A percentile compares a stretch with the other conserved stretches of the same genome.
phyloP scores from a whole-genome alignment of 179 eudicot genomes.

The Heliamphora pulchella region DNA sequence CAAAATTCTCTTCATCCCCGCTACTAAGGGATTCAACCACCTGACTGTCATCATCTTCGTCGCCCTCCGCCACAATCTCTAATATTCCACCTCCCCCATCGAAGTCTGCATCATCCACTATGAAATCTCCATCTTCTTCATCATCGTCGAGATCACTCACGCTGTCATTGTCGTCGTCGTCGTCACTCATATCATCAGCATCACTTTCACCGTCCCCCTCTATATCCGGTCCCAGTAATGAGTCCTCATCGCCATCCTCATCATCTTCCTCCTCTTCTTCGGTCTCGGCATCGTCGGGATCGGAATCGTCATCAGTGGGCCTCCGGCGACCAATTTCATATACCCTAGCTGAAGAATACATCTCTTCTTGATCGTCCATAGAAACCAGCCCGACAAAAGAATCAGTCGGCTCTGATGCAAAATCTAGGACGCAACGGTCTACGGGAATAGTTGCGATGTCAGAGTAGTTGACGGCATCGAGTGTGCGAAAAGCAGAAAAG shows the following conservation, averaged over 20 bases:
- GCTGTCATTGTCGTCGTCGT: conserved; percentile 45
- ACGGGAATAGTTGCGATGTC: conserved; percentile 87
- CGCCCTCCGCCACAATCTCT: conserved; percentile 64
- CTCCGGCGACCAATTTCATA: conserved; percentile 85
- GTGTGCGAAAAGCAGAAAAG: conserved; percentile 76
- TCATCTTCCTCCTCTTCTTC: conserved; percentile 79
- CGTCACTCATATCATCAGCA: conserved; percentile 43
- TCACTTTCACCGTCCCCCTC: conserved; percentile 63
- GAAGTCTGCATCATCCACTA: conserved; percentile 35
- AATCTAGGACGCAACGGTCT: conserved; percentile 82
- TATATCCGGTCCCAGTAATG: conserved; percentile 32
- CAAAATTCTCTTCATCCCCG: conserved; percentile 48
- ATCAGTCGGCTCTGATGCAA: conserved; percentile 78
- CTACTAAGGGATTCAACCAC: conserved; percentile 54
- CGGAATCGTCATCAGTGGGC: conserved; percentile 87
- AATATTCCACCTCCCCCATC: conserved; percentile 46
- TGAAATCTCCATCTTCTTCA: conserved; percentile 44
- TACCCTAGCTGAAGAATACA: conserved; percentile 83
- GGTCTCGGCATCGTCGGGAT: conserved; percentile 86
- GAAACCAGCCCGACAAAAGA: conserved; percentile 76
- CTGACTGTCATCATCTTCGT: conserved; percentile 75
- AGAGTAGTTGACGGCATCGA: conserved; percentile 78
- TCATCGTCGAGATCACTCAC: conserved; percentile 42
- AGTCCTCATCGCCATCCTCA: conserved; percentile 40
- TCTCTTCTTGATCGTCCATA: conserved; percentile 81